A percentile compares a stretch with the other conserved stretches of the same genome.
phyloP scores from a whole-genome alignment of 176 grass and related monocot species.

The Phyllostachys edulis region DNA sequence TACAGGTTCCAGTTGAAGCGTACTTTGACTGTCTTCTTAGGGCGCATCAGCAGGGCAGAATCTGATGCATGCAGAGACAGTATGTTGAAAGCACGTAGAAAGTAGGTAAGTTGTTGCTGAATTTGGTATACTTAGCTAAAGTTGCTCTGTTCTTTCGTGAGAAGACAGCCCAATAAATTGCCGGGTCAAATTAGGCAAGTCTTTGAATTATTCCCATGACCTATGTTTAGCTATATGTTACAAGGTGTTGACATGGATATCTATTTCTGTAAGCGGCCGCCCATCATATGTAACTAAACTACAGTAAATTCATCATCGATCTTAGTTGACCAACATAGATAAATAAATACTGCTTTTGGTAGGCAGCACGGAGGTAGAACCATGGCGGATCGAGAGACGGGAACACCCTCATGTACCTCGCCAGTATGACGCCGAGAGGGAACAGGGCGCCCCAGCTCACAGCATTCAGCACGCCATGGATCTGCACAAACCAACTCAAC shows the following conservation, averaged over 20 bases:
- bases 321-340: background rate
- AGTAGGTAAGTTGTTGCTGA: background rate
- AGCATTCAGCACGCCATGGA: slow-evolving; percentile 19
- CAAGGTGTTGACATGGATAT: background rate
- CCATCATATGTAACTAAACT: background rate
- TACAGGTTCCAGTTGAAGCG: slow-evolving; percentile 22
- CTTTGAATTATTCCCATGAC: background rate
- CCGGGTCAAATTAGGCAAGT: background rate
- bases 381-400: slow-evolving; percentile 15
- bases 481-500: slow-evolving; percentile 6
- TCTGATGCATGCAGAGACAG: slow-evolving; percentile 1
- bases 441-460: slow-evolving; percentile 15
- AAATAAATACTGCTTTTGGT: background rate
- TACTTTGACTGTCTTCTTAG: slow-evolving; percentile 22
- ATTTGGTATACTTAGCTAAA: background rate
- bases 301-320: too few relatives aligned
- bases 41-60: slow-evolving; percentile 12
- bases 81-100: background rate
- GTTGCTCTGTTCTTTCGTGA: background rate
- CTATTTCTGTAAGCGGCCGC: background rate
- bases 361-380: slow-evolving; percentile 9
- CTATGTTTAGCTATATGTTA: background rate
- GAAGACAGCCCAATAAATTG: background rate
- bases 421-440: slow-evolving; percentile 8
- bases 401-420: slow-evolving; percentile 27